Percentiles rank a stretch among this genome's conserved stretches.
Conservation (phyloP, 2,329 filamentous ascomycete genomes). For the Clarireedia homoeocarpa region DNA sequence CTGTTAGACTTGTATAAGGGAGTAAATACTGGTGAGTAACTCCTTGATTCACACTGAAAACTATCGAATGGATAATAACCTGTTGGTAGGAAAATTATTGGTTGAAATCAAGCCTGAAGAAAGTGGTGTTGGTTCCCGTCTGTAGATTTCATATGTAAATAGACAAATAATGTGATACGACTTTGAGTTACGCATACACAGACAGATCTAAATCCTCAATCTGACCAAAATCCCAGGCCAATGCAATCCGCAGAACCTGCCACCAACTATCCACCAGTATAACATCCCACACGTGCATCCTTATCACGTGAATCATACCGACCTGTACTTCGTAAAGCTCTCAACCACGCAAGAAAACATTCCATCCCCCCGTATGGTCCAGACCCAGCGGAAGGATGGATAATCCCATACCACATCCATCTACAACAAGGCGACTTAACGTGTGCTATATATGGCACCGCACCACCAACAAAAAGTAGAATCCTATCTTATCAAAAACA, state of each 20-base stretch:
- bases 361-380: neutral
- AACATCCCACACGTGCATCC: too few relatives aligned
- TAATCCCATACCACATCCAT: neutral
- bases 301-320: neutral
- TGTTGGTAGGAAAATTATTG: constrained; percentile 41
- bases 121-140: constrained; percentile 6
- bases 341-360: neutral
- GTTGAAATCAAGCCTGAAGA: constrained; percentile 41
- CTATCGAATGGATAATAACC: neutral
- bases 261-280: too few relatives aligned
- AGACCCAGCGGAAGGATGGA: neutral
- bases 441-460: neutral
- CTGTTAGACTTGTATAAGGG: constrained; percentile 60
- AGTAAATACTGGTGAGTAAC: constrained; percentile 53
- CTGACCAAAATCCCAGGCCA: too few relatives aligned
- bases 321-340: neutral
- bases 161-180: neutral
- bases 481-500: too few relatives aligned
- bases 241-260: too few relatives aligned
- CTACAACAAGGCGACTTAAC: neutral
- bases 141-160: constrained; percentile 5
- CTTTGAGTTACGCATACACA: neutral
- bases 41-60: neutral
- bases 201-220: too few relatives aligned
- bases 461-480: neutral